Base-by-base conservation (phyloP, 257 asterid genomes). In the Primulina eburnea region DNA sequence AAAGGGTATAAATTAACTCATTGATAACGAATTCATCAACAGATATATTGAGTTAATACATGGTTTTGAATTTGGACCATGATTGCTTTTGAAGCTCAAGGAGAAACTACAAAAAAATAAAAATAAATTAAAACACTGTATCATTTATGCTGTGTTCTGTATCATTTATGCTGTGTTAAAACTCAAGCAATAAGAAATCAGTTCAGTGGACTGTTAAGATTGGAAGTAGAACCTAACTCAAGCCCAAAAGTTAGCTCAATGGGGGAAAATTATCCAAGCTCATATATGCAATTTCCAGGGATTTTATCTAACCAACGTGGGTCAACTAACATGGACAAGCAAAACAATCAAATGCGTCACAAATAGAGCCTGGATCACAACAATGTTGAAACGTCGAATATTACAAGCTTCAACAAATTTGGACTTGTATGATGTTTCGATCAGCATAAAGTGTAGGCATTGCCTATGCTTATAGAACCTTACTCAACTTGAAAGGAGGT, bases 121-220 rank as follows among this genome's bases (percentile, higher is more conserved):
- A 57, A 71, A 2, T 4, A 5, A 56, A 65, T 3, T 17, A 38
- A 17, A 14, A 47, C 24, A 63, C 16, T 47, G 69, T 64, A 71
- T 56, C 62, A 62, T 68, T 62, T 24, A 8, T 52, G 65, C 8
- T 24, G 70, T 32, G 60, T 30, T 65, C 16, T 47, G 69, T 64
- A 71, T 56, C 62, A 62, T 68, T 62, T 24, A 8, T 52, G 65
- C 8, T 24, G 70, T 32, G 29, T 55, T 60, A 56, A 38, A 72
- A 62, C 73, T 63, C 8, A 50, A 64, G 58, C 58, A 35, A 43
- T 61, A 34, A 28, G 47, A 60, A 37, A 43, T 14, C 64, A 40
- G 58, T 68, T 57, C 4, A 60, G 26, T 24, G 26, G 26, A 24
- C 26, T 28, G 30, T 28, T 28, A 2, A 28, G 30, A 28, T 2